These are phyloP conservation scores for Xylariaceae sp. DNA, from an alignment of 2,329 filamentous ascomycete species.

Conservation along the genomic window DNA sequence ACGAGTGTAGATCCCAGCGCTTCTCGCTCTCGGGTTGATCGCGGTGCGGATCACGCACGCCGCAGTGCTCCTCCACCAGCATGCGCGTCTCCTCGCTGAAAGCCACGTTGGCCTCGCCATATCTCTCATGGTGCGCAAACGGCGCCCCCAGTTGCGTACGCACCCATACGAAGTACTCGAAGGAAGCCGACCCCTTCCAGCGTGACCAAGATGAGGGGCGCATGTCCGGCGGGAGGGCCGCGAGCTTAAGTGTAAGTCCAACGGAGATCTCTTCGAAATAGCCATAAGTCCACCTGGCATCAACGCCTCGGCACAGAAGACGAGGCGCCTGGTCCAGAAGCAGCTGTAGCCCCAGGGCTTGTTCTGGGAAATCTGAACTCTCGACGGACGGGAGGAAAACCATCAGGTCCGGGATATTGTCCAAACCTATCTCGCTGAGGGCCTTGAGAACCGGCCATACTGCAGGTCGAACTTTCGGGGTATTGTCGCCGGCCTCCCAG, in stretches of 20 bases:
- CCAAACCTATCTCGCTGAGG: conserved; percentile 16
- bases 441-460: conserved; percentile 16
- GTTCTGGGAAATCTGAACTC: conserved; percentile 17
- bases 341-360: conserved; percentile 23
- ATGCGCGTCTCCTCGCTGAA: conserved; percentile 19
- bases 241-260: conserved; percentile 9
- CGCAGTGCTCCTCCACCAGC: conserved; percentile 16
- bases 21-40: conserved; percentile 10
- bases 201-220: conserved; percentile 15
- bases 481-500: too few species aligned
- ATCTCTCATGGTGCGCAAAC: conserved; percentile 22
- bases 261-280: conserved; percentile 22
- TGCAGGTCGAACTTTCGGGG: neutral
- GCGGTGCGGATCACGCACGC: conserved; percentile 15
- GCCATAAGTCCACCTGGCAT: conserved; percentile 21
- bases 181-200: conserved; percentile 10
- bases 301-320: conserved; percentile 10
- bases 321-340: conserved; percentile 16
- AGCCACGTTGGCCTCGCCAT: conserved; percentile 5
- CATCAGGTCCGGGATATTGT: conserved; percentile 20
- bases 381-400: conserved; percentile 19
- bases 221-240: conserved; percentile 8
- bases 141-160: conserved; percentile 20
- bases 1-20: conserved; percentile 17
- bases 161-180: conserved; percentile 22